Evolutionary conservation across 1,139 yeast genomes (phyloP).

Genomic region (Yamadazyma triangularis): DNA sequence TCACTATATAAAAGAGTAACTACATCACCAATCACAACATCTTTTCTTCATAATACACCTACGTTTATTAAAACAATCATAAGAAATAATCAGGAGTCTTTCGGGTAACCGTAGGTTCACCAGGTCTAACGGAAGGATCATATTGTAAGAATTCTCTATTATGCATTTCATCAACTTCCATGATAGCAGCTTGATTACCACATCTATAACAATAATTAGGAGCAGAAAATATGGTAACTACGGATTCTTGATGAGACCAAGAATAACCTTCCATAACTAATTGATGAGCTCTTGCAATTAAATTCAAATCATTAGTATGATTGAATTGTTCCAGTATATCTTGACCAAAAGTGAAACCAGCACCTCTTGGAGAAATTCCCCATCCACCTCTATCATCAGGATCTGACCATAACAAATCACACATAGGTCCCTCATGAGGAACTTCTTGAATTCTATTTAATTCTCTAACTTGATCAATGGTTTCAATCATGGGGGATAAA

Average conservation of each 20-base stretch:
- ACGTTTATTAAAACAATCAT: slow-evolving; percentile 29
- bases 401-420: slow-evolving; percentile 95
- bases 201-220: slow-evolving; percentile 97
- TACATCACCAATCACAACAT: too few species aligned
- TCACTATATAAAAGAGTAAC: too few species aligned
- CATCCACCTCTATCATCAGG: slow-evolving; percentile 96
- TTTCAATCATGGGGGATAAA: slow-evolving; percentile 85
- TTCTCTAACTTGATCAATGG: slow-evolving; percentile 83
- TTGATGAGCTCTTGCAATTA: slow-evolving; percentile 97
- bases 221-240: slow-evolving; percentile 97
- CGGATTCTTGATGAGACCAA: slow-evolving; percentile 80
- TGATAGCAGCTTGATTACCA: slow-evolving; percentile 98
- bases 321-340: slow-evolving; percentile 59
- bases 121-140: slow-evolving; percentile 93
- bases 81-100: slow-evolving; percentile 94
- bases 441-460: slow-evolving; percentile 91
- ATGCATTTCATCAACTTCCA: slow-evolving; percentile 95
- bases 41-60: too few species aligned
- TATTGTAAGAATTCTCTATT: slow-evolving; percentile 87
- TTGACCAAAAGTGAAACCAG: slow-evolving; percentile 73
- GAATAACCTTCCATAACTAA: slow-evolving; percentile 93
- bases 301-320: slow-evolving; percentile 81
- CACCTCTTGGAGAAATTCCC: slow-evolving; percentile 98
- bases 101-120: slow-evolving; percentile 92
- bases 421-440: slow-evolving; percentile 99